Evolutionary conservation across 306 rosid genomes (phyloP), one percentile per base, ranked within the genome.

Genomic region (Vigna trinervia): DNA sequence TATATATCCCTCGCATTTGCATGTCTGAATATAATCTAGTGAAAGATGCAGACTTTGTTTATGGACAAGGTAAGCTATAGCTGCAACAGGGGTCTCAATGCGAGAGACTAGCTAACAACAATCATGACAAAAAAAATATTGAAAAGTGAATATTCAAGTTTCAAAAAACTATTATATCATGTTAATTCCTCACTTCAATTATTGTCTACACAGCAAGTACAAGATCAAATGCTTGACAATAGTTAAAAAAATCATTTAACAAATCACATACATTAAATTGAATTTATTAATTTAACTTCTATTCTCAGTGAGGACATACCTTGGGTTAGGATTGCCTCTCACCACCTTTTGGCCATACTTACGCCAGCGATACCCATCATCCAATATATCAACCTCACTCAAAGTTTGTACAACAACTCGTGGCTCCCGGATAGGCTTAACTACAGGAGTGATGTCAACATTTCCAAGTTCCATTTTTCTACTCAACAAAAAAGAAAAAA

Each of bases 311-410:
- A 76, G 69, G 66, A 65, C 73, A 64, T 89, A 95, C 99, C 97
- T 92, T 39, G 99, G 99, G 80, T 95, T 95, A 68, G 99, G 99
- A 85, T 95, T 95, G 75, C 97, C 99, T 83, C 99, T 89, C 76
- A 95, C 99, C 78, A 95, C 97, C 82, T 95, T 95, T 85, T 95
- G 99, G 54, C 99, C 99, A 79, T 95, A 95, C 86, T 95, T 95
- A 63, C 99, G 96, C 99, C 99, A 95, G 85, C 99, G 99, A 82
- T 95, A 95, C 67, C 99, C 99, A 78, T 95, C 99, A 84, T 95
- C 99, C 86, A 95, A 86, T 80, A 95, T 95, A 80, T 95, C 99
- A 67, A 95, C 97, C 90, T 95, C 99, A 76, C 99, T 95, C 81
- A 91, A 78, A 41, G 99, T 95, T 83, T 95, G 99, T 51, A 95